phyloP scores from a whole-genome alignment of 2,329 filamentous ascomycete species.

The Diplodia scrobiculata region DNA sequence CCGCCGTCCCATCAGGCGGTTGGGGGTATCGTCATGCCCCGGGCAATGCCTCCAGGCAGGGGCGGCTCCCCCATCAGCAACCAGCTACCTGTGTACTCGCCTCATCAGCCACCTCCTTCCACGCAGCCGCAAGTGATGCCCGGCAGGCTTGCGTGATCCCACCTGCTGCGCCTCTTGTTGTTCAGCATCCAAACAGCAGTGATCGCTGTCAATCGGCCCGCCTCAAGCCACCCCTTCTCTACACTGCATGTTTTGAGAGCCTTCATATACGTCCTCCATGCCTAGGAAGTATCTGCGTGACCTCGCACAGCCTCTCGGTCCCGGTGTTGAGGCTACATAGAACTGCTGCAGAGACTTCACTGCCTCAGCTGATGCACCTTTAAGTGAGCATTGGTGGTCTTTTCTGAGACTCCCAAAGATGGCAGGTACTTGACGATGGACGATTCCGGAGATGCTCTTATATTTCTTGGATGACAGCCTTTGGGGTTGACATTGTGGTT shows the following conservation, averaged over 20 bases:
- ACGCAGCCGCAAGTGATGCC: conserved; percentile 8
- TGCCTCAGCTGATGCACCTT: conserved; percentile 10
- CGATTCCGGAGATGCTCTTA: background rate
- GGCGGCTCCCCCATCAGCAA: background rate
- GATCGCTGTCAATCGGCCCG: conserved; percentile 11
- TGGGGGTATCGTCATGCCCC: background rate
- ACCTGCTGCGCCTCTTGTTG: background rate
- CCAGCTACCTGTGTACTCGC: background rate
- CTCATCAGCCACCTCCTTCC: background rate
- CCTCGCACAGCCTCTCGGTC: background rate
- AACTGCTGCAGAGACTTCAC: conserved; percentile 8
- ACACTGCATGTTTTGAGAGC: conserved; percentile 7
- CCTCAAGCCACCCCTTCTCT: conserved; percentile 1
- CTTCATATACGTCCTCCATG: background rate
- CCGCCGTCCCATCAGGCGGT: background rate
- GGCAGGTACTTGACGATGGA: background rate
- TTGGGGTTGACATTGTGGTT: background rate
- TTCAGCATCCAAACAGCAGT: background rate
- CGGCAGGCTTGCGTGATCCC: background rate
- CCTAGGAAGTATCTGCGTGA: background rate
- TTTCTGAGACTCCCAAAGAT: background rate
- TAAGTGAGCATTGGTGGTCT: background rate
- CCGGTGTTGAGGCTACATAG: background rate
- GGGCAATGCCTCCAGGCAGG: background rate
- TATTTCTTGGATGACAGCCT: background rate